Evolutionary conservation across 1,284 basidiomycete genomes (phyloP).

Genomic region (Termitomyces sp.): DNA sequence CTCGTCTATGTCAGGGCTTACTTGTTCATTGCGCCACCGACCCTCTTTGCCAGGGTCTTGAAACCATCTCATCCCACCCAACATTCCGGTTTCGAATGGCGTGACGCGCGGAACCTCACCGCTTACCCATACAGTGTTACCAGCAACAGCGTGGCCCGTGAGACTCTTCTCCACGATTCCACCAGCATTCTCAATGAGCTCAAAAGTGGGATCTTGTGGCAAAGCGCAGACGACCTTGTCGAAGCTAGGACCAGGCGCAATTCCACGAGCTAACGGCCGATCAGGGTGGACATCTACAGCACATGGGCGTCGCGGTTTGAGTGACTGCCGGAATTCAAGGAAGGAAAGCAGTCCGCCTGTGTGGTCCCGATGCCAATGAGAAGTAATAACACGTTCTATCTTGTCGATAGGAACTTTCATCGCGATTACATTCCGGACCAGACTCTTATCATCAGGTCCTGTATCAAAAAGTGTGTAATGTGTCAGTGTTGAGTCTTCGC

Average conservation of each 20-base stretch:
- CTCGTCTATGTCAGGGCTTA: slow-evolving; percentile 20
- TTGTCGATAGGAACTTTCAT: slow-evolving; percentile 50
- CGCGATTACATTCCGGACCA: slow-evolving; percentile 64
- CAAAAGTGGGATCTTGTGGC: slow-evolving; percentile 67
- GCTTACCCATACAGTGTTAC: slow-evolving; percentile 64
- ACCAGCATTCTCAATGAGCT: slow-evolving; percentile 51
- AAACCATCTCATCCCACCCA: slow-evolving; percentile 65
- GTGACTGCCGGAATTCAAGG: slow-evolving; percentile 34
- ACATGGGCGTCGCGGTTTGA: slow-evolving; percentile 24
- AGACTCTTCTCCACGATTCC: slow-evolving; percentile 51
- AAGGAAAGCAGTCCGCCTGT: slow-evolving; percentile 69
- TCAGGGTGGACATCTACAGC: slow-evolving; percentile 71
- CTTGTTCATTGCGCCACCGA: slow-evolving; percentile 61
- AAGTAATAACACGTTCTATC: slow-evolving; percentile 63
- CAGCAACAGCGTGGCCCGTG: slow-evolving; percentile 60
- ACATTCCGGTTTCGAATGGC: slow-evolving; percentile 61
- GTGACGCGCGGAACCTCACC: slow-evolving; percentile 74
- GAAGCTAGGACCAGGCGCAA: slow-evolving; percentile 55
- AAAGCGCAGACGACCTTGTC: slow-evolving; percentile 56
- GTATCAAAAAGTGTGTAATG: slow-evolving; percentile 73
- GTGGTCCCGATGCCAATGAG: slow-evolving; percentile 85
- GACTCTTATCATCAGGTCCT: slow-evolving; percentile 69
- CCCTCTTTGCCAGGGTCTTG: slow-evolving; percentile 32
- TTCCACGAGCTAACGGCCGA: slow-evolving; percentile 69
- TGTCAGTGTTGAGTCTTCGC: slow-evolving; percentile 24